Conservation (phyloP, 164 flowering plant species). For the Umbilicus rupestris region DNA sequence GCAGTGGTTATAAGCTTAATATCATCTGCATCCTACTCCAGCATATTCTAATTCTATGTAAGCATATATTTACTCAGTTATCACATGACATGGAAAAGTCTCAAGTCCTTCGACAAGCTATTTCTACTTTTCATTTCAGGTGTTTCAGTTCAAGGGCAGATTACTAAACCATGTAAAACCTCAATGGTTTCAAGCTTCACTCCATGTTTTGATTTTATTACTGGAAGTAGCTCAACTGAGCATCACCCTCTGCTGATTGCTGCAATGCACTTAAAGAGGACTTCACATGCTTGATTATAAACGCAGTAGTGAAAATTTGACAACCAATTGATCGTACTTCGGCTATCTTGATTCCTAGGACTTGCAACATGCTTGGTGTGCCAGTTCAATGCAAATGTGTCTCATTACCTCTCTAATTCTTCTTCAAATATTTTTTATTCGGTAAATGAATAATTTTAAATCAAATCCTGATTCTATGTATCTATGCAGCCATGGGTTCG, state of each 20-base stretch:
- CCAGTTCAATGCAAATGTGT: constrained; percentile 11
- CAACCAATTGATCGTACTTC: not conserved
- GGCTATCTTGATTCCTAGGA: constrained; percentile 1
- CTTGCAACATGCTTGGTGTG: constrained; percentile 10
- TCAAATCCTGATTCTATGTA: not conserved
- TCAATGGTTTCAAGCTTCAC: constrained; percentile 47
- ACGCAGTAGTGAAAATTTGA: constrained; percentile 37
- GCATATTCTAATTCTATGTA: not conserved
- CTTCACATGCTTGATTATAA: constrained; percentile 38
- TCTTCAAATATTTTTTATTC: not conserved
- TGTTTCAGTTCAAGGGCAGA: constrained; percentile 22
- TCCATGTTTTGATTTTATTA: constrained; percentile 43
- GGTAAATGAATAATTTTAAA: not conserved
- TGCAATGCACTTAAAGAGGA: constrained; percentile 35
- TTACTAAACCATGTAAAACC: constrained; percentile 36
- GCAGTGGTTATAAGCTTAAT: constrained; percentile 2
- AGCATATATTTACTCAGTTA: too few relatives aligned
- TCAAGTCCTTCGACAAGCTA: constrained; percentile 4
- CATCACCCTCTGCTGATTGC: constrained; percentile 29
- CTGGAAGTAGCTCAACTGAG: constrained; percentile 35
- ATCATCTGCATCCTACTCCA: too few relatives aligned
- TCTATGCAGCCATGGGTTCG: constrained; percentile 4
- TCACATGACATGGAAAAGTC: constrained; percentile 11
- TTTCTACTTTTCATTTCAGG: constrained; percentile 10
- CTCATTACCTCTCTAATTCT: too few relatives aligned